phyloP scores from a whole-genome alignment of 2,329 filamentous ascomycete species.

The Aspergillus sclerotialis region DNA sequence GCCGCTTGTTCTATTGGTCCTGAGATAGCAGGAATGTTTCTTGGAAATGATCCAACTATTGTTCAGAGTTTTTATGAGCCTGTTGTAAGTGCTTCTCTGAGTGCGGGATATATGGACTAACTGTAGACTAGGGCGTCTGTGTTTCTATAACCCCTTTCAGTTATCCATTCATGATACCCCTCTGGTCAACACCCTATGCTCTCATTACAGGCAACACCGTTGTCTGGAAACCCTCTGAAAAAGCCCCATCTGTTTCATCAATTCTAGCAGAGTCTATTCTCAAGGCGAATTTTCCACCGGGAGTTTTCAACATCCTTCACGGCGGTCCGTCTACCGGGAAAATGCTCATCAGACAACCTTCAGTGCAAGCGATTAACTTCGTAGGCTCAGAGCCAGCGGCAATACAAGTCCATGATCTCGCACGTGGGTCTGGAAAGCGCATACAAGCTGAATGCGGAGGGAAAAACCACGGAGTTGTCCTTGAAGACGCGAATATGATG shows the following conservation, averaged over 20 bases:
- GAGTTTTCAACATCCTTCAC: conserved; percentile 60
- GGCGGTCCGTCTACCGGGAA: conserved; percentile 56
- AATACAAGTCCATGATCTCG: conserved; percentile 58
- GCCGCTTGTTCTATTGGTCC: conserved; percentile 18
- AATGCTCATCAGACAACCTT: conserved; percentile 59
- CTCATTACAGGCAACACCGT: conserved; percentile 56
- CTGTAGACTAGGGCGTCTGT: conserved; percentile 44
- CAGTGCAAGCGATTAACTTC: conserved; percentile 60
- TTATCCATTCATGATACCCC: conserved; percentile 60
- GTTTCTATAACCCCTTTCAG: conserved; percentile 44
- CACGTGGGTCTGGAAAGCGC: conserved; percentile 57
- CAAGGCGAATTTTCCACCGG: conserved; percentile 55
- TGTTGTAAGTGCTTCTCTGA: conserved; percentile 7
- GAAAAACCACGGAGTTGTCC: conserved; percentile 60
- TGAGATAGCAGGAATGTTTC: conserved; percentile 19
- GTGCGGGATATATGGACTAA: too few relatives aligned
- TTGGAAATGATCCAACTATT: conserved; percentile 13
- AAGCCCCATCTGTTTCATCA: conserved; percentile 55
- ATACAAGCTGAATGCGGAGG: conserved; percentile 61
- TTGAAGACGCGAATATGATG: conserved; percentile 62
- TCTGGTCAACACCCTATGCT: conserved; percentile 57
- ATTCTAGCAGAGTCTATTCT: conserved; percentile 54
- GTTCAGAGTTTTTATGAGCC: conserved; percentile 16
- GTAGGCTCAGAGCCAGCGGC: conserved; percentile 60
- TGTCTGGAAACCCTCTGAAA: conserved; percentile 58